These are phyloP conservation scores for Phytophthora gonapodyides DNA, from an alignment of 352 stramenopile genomes.

Conservation along the genomic window DNA sequence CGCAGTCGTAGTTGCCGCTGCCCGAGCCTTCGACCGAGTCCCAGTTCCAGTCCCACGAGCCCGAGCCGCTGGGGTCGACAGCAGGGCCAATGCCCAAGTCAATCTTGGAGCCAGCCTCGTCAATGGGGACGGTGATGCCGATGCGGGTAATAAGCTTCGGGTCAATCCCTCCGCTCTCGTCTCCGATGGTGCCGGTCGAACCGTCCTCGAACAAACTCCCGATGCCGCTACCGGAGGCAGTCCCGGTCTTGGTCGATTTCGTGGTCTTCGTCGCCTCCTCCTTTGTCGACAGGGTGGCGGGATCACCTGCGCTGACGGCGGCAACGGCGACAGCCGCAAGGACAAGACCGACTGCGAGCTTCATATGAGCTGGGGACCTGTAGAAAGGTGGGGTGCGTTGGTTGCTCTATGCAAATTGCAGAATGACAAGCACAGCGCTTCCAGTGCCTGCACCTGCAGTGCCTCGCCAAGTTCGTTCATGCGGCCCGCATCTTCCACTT, in stretches of 20 bases:
- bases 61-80: slow-evolving; percentile 20
- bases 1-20: slow-evolving; percentile 10
- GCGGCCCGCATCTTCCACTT: slow-evolving; percentile 20
- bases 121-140: slow-evolving; percentile 17
- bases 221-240: slow-evolving; percentile 4
- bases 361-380: slow-evolving; percentile 20
- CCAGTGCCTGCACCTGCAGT: too few relatives aligned
- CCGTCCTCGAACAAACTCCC: slow-evolving; percentile 6
- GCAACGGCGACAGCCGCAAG: slow-evolving; percentile 21
- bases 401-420: slow-evolving; percentile 22
- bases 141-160: slow-evolving; percentile 19
- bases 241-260: slow-evolving; percentile 8
- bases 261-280: slow-evolving; percentile 25
- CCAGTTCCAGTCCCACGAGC: slow-evolving; percentile 24
- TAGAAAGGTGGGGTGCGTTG: slow-evolving; percentile 8
- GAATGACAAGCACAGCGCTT: slow-evolving; percentile 10
- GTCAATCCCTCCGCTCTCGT: slow-evolving; percentile 9
- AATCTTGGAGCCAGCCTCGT: slow-evolving; percentile 14
- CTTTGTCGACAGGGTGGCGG: slow-evolving; percentile 25
- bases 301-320: slow-evolving; percentile 13
- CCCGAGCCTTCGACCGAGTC: slow-evolving; percentile 13
- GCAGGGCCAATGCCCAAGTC: slow-evolving; percentile 20
- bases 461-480: background rate
- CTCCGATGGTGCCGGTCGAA: slow-evolving; percentile 1
- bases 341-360: slow-evolving; percentile 21